Conservation (phyloP, 2,329 filamentous ascomycete species). For the Calonectria montana region DNA sequence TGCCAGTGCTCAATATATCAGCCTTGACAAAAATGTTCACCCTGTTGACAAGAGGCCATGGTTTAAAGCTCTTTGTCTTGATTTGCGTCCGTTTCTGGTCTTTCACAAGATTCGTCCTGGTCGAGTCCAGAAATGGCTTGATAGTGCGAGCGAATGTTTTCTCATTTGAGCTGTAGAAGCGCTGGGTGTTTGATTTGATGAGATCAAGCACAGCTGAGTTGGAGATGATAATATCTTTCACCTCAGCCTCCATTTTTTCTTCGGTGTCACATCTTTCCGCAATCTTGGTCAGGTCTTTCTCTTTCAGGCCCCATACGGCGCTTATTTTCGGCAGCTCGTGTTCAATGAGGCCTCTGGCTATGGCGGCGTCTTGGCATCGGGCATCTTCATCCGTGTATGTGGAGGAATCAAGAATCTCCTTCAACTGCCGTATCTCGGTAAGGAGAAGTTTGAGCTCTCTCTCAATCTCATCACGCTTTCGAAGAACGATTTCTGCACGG, state of each 20-base stretch:
- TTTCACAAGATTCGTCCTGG: background rate
- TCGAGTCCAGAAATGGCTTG: constrained; percentile 45
- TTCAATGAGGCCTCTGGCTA: constrained; percentile 15
- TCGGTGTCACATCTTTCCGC: background rate
- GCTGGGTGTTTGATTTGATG: background rate
- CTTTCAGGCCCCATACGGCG: constrained; percentile 35
- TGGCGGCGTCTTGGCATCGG: background rate
- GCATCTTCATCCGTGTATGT: constrained; percentile 21
- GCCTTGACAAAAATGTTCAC: constrained; percentile 58
- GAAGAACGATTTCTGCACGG: constrained; percentile 40
- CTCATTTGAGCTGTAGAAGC: constrained; percentile 1
- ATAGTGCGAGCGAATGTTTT: constrained; percentile 26
- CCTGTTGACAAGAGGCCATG: constrained; percentile 51
- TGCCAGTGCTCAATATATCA: constrained; percentile 57
- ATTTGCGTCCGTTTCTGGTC: background rate
- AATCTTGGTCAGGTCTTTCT: constrained; percentile 4
- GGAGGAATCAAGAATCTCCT: background rate
- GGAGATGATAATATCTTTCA: constrained; percentile 23
- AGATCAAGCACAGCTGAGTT: constrained; percentile 11
- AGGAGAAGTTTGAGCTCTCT: constrained; percentile 31
- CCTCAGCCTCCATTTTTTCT: background rate
- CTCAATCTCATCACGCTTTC: constrained; percentile 16
- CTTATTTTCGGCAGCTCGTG: constrained; percentile 36
- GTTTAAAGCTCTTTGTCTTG: constrained; percentile 28
- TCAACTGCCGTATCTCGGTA: constrained; percentile 6